Base-by-base conservation (phyloP, 2,329 filamentous ascomycete species). In the Alternaria ventricosa region DNA sequence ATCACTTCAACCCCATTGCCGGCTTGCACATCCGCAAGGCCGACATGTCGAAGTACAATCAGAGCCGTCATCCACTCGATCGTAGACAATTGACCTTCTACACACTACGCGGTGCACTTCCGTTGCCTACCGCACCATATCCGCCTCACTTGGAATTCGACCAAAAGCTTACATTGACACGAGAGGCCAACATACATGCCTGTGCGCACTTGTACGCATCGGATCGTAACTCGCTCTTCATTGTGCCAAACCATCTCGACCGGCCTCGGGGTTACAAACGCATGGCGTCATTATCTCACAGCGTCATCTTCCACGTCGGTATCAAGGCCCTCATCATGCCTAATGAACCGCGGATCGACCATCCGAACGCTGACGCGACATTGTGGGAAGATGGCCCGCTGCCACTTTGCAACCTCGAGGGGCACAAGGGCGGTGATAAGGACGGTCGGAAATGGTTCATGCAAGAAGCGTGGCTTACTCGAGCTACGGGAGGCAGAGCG, bases 181-280 rank as follows among this genome's bases (percentile, higher is more conserved):
- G 68, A 44, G 72, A 70, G 30, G 71, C 85, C 30, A 88, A 88
- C 66, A 73, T 88, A 18, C 86, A 88, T 66, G 83, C 86, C 1
- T 87, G 84, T 67, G 86, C 85, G 4, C 87, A 89, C 72, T 78
- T 88, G 46, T 88, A 87, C 69, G 84, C 86, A 0, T 85, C 84
- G 33, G 87, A 88, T 67, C 82, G 84, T 23, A 88, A 88, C 60
- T 84, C 84, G 18, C 75, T 88, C 12, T 84, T 84, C 72, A 75
- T 87, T 47, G 81, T 87, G 3, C 80, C 84, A 3, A 85, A 85
- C 22, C 82, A 85, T 15, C 69, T 79, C 8, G 65, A 65, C 6
- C 63, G 64, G 3, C 68, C 66, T 3, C 46, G 73, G 46, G 69
- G 75, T 5, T 78, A 68, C 49, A 73, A 68, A 4, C 68, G 72